Conservation (phyloP, 176 grass and related monocot genomes). For the Saccharum officinarum region DNA sequence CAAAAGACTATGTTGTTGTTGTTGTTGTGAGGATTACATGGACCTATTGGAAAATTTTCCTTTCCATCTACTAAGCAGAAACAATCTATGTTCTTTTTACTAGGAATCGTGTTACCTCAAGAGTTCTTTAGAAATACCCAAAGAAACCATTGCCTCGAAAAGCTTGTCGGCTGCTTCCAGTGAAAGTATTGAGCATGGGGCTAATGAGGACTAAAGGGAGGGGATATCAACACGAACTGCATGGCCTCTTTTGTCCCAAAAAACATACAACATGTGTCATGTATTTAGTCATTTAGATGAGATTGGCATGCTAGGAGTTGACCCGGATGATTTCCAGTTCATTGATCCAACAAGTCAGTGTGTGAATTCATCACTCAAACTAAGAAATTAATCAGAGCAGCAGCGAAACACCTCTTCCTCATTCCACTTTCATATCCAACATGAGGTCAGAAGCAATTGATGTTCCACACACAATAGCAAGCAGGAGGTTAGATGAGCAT, state of each 20-base stretch:
- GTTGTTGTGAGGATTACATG: background rate
- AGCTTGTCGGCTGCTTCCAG: too few relatives aligned
- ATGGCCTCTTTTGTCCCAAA: background rate
- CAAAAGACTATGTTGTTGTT: too few relatives aligned
- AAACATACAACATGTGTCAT: background rate
- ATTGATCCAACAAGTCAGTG: background rate
- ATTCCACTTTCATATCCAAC: conserved; percentile 6
- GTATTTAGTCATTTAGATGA: conserved; percentile 23
- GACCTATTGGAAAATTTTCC: conserved; percentile 17
- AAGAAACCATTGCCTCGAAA: background rate
- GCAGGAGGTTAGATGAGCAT: background rate
- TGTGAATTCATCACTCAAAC: background rate
- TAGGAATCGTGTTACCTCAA: background rate
- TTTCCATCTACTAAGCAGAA: conserved; percentile 14
- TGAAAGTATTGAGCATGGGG: background rate
- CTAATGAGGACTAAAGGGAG: background rate
- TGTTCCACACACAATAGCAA: background rate
- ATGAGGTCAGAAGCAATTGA: background rate
- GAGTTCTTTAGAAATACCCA: conserved; percentile 10
- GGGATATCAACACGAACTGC: background rate
- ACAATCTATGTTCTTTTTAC: background rate
- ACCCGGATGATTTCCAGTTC: background rate
- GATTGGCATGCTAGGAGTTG: background rate
- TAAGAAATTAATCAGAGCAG: background rate
- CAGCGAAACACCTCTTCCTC: background rate